Base-by-base conservation (phyloP, 768 basidiomycete species). In the Auricularia sp. region DNA sequence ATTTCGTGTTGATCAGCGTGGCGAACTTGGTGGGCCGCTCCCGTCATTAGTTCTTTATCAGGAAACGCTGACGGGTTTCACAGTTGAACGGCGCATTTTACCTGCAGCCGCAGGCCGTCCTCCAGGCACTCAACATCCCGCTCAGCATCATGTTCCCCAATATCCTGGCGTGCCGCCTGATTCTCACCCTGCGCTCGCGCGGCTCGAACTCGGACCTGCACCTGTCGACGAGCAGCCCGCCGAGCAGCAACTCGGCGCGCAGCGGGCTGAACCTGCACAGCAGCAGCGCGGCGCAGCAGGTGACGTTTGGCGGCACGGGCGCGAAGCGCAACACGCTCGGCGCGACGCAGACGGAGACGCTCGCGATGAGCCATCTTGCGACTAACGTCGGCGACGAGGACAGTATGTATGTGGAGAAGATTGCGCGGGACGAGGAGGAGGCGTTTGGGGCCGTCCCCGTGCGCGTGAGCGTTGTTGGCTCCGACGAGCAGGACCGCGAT, bases 141-240 rank as follows among this genome's bases (percentile, higher is more conserved):
- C 77, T 91, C 68, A 90, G 89, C 69, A 88, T 91, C 18, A 90
- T 91, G 88, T 80, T 92, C 70, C 86, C 84, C 18, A 88, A 90
- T 29, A 75, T 92, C 42, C 81, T 92, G 56, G 90, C 90, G 4
- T 91, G 89, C 72, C 86, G 90, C 65, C 80, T 92, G 23, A 59
- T 59, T 4, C 56, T 59, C 23, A 23, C 56, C 7, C 56, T 59
- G 29, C 56, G 56, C 10, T n/a, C 11, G 11, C 56, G 56, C 56
- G 56, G 56, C 6, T n/a, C 14, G 11, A 59, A 36, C 56, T 12
- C 29, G 29, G 56, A 59, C 29, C 34, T 59, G 56, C 53, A 54
- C 18, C n/a, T 54, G 0, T 54, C 53, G 18, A n/a, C 53, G 53
- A 54, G 53, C 53, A n/a, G 29, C 53, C 18, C 53, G 53, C n/a